Base-by-base conservation (phyloP, 2,329 filamentous ascomycete genomes). In the Colletotrichum agaves region DNA sequence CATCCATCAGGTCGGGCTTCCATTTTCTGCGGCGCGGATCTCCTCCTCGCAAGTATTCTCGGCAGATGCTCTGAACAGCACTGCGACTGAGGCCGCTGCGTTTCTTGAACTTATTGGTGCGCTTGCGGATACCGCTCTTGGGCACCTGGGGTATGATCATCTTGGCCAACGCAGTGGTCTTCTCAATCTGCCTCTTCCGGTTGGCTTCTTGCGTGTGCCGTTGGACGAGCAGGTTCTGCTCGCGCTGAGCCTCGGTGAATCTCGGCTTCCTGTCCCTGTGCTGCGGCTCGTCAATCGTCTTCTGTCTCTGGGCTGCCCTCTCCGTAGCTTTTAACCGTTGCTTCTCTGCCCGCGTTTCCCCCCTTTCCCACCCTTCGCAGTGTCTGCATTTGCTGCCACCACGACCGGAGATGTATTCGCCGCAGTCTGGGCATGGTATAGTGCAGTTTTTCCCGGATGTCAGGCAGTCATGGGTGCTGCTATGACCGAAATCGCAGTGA, bases 41-140 rank as follows among this genome's bases (percentile, higher is more conserved):
- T n/a, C 41, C 39, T 8, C n/a, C 27, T 27, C 15, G 15, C 15
- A 8, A n/a, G 41, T 44, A 19, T 2, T 17, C n/a, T 15, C n/a
- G 41, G 15, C 7, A 19, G 15, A 44, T 19, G 13, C 17, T 13
- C 17, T n/a, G 13, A 19, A 10, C 6, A 31, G 21, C 33, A 11
- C 5, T 8, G 33, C 41, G 39, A 13, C 39, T 37, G 2, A n/a
- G 23, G 31, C 27, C 44, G 35, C 12, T 8, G 35, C 44, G 52
- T 33, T 21, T 5, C 43, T 43, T 52, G 17, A 49, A 43, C 52
- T 35, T 53, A 35, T 53, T 43, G 33, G 23, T 35, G 3, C 61
- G 52, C 53, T 63, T 63, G 35, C 44, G 44, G 10, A 63, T 31
- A 13, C 53, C 44, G 33, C 13, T 27, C 27, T 27, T 44, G 15